These are phyloP conservation scores for Penicillium sp. DNA, from an alignment of 2,329 filamentous ascomycete species.

Conservation along the genomic window DNA sequence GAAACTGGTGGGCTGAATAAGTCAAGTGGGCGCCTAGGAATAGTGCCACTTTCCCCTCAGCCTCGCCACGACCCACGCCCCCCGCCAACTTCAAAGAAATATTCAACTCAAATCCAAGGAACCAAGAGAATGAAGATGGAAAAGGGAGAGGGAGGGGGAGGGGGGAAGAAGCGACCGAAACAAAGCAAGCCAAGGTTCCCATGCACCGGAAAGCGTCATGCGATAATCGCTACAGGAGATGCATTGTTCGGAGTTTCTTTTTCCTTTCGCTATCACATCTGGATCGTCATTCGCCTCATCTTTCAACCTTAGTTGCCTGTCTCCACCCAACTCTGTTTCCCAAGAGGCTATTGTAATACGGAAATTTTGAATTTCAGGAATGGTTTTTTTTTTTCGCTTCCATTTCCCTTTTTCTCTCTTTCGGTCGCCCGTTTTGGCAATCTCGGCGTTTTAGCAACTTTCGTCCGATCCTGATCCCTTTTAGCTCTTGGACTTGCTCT, in stretches of 20 bases:
- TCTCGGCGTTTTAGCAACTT: conserved; percentile 27
- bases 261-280: conserved; percentile 11
- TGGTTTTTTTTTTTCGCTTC: conserved; percentile 4
- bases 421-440: conserved; percentile 17
- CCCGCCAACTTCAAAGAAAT: too few species aligned
- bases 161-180: too few species aligned
- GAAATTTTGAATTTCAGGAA: background rate
- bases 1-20: too few species aligned
- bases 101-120: too few species aligned
- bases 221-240: background rate
- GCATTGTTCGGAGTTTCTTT: conserved; percentile 5
- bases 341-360: conserved; percentile 17
- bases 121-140: too few species aligned
- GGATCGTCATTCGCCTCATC: conserved; percentile 21
- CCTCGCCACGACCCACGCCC: background rate
- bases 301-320: conserved; percentile 22
- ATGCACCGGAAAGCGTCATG: conserved; percentile 17
- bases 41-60: background rate
- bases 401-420: background rate
- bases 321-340: conserved; percentile 23
- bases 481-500: conserved; percentile 9
- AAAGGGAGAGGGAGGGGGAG: too few species aligned
- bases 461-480: conserved; percentile 21
- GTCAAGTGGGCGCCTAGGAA: too few species aligned
- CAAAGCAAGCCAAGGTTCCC: conserved; percentile 23